Percentiles rank a stretch among this genome's conserved stretches.
Evolutionary conservation across 371 early-diverging fungal genomes (phyloP).

Genomic region (Smittium culicis): DNA sequence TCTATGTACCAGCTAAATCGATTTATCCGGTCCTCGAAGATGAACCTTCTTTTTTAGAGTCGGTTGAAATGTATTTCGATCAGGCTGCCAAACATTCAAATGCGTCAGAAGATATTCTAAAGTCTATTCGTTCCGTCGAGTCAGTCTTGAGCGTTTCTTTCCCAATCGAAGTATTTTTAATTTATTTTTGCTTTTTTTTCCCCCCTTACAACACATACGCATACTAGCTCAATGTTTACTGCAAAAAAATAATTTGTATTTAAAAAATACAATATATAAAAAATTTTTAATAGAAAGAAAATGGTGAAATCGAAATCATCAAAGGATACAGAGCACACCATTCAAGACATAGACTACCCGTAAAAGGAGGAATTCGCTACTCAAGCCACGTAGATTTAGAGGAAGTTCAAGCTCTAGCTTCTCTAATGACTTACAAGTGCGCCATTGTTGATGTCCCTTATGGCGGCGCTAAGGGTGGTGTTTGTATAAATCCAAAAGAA

Average conservation of each 20-base stretch:
- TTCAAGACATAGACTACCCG: slow-evolving; percentile 72
- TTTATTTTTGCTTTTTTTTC: not conserved
- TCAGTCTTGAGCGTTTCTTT: slow-evolving; percentile 66
- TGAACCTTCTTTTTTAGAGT: slow-evolving; percentile 63
- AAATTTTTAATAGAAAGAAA: slow-evolving; percentile 20
- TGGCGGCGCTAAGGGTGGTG: slow-evolving; percentile 74
- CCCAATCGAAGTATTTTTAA: slow-evolving; percentile 52
- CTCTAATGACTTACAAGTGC: slow-evolving; percentile 79
- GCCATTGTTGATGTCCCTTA: slow-evolving; percentile 86
- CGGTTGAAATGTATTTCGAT: slow-evolving; percentile 67
- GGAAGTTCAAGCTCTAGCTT: slow-evolving; percentile 59
- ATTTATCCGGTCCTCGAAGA: slow-evolving; percentile 22
- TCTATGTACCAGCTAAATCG: no score
- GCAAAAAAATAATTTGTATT: no score
- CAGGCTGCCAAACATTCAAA: slow-evolving; percentile 55
- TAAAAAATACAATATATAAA: not conserved
- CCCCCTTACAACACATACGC: not conserved
- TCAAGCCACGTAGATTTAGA: slow-evolving; percentile 67
- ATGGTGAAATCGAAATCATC: slow-evolving; percentile 59
- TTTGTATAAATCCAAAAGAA: slow-evolving; percentile 64
- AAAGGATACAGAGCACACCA: slow-evolving; percentile 79
- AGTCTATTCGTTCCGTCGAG: slow-evolving; percentile 67
- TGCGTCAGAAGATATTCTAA: slow-evolving; percentile 48
- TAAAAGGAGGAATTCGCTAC: slow-evolving; percentile 77
- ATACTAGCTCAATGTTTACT: no score